A percentile compares a stretch with the other conserved stretches of the same genome.
Evolutionary conservation across 2,329 filamentous ascomycete genomes (phyloP).

Genomic region (Stagonosporopsis cucurbitacearum): DNA sequence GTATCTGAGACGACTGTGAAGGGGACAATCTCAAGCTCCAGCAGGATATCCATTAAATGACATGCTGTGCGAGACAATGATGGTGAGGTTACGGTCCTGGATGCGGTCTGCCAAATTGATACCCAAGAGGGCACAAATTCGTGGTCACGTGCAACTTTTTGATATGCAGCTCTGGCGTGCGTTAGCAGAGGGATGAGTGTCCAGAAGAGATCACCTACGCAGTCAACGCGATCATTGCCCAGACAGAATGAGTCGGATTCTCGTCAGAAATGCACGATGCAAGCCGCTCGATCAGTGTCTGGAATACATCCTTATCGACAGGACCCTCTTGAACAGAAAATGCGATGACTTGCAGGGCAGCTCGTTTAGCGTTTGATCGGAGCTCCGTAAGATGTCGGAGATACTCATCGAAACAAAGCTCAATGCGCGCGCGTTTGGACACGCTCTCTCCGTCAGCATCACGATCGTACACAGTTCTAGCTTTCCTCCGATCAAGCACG

Average conservation of each 20-base stretch:
- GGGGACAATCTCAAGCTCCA: conserved; percentile 70
- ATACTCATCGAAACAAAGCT: conserved; percentile 49
- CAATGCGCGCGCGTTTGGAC: conserved; percentile 49
- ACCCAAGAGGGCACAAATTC: conserved; percentile 65
- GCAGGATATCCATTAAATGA: conserved; percentile 71
- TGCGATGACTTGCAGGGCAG: conserved; percentile 62
- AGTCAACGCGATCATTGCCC: conserved; percentile 83
- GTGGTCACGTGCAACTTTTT: conserved; percentile 29
- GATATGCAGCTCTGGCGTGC: conserved; percentile 38
- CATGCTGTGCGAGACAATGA: conserved; percentile 79
- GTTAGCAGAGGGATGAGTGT: neutral
- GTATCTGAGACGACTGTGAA: conserved; percentile 72
- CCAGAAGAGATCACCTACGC: conserved; percentile 62
- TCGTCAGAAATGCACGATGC: conserved; percentile 71
- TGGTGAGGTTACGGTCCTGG: conserved; percentile 72
- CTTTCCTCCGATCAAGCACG: conserved; percentile 41
- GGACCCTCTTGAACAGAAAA: conserved; percentile 53
- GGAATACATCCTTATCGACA: conserved; percentile 59
- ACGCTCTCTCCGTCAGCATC: conserved; percentile 29
- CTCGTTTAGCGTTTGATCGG: conserved; percentile 50
- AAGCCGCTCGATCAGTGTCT: conserved; percentile 65
- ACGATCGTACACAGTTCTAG: conserved; percentile 21
- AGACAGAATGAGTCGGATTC: conserved; percentile 66
- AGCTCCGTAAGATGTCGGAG: conserved; percentile 47
- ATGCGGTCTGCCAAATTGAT: conserved; percentile 76